Evolutionary conservation across 768 basidiomycete genomes (phyloP), one percentile per base, ranked within the genome.

Genomic region (Podaxis pistillaris): DNA sequence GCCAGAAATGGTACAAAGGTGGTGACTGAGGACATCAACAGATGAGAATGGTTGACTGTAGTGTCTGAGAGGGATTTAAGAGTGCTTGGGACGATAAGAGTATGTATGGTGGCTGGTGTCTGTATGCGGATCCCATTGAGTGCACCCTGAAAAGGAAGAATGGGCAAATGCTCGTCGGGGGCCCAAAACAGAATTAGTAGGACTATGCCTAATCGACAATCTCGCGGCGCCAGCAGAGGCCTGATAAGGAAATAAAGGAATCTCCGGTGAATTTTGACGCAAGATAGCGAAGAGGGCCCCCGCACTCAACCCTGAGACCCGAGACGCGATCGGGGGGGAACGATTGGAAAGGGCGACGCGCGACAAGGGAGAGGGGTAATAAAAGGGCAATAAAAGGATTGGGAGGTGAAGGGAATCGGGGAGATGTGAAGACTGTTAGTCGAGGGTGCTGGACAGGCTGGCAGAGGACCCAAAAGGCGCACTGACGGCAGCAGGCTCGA

Each of bases 121-220:
- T 66, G 65, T 60, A 69, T 69, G 71, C 69, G 68, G 69, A 72
- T 66, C 62, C 68, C 63, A 64, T 66, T 66, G 64, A 59, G 63
- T 56, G 53, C 67, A 69, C 69, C 71, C 71, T 72, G 68, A 63
- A 56, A 53, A 61, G 64, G 67, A 69, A 70, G 66, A 67, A 68
- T 67, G 40, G 17, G 13, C 13, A 5, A 41, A 41, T 41, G 24
- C 67, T 70, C 68, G 72, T 69, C 70, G 69, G 69, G 66, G 62
- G 36, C 7, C 68, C 65, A 26, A 60, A 72, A 66, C 67, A 67
- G 65, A 67, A 61, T 38, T 67, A 65, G 67, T 56, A 66, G 60
- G 60, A 37, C 57, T 33, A 50, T 64, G 65, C 56, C 58, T 69
- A 33, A 72, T 70, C 66, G 71, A 64, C 64, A 69, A 71, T 72